These are phyloP conservation scores for Fusarium equiseti DNA, from an alignment of 2,329 filamentous ascomycete species.

Conservation along the genomic window DNA sequence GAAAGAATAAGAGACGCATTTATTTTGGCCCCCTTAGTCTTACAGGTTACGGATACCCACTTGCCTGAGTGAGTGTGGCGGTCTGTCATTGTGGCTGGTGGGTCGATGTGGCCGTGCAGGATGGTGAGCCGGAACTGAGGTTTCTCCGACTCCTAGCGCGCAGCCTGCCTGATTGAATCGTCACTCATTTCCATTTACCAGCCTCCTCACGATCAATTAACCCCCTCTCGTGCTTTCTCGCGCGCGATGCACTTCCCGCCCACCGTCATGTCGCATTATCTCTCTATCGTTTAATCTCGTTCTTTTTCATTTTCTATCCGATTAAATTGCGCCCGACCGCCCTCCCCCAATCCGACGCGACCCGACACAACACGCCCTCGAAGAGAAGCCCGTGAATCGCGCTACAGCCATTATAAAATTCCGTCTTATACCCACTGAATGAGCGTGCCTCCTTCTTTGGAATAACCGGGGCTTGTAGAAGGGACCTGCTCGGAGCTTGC, in stretches of 20 bases:
- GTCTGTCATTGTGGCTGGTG: not conserved
- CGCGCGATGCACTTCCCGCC: not conserved
- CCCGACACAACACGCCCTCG: not conserved
- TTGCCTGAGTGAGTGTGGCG: too few species aligned
- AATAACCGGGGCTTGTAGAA: constrained; percentile 22
- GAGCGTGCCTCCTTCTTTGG: not conserved
- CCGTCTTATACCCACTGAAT: not conserved
- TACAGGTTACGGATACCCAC: too few species aligned
- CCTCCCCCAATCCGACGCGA: not conserved
- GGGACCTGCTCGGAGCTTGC: constrained; percentile 9
- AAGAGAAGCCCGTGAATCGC: not conserved
- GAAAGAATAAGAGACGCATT: not conserved
- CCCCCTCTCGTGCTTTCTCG: not conserved
- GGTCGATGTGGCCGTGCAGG: not conserved
- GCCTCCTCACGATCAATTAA: not conserved
- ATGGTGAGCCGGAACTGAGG: fast-evolving
- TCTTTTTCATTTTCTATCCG: not conserved
- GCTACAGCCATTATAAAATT: not conserved
- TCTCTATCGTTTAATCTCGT: not conserved
- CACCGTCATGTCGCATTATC: not conserved
- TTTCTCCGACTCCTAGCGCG: not conserved
- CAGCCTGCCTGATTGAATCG: not conserved
- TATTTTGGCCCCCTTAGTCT: not conserved
- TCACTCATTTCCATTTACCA: not conserved
- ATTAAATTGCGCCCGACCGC: not conserved